phyloP scores from a whole-genome alignment of 2,329 filamentous ascomycete genomes.

The Verticillium zaregamsianum region DNA sequence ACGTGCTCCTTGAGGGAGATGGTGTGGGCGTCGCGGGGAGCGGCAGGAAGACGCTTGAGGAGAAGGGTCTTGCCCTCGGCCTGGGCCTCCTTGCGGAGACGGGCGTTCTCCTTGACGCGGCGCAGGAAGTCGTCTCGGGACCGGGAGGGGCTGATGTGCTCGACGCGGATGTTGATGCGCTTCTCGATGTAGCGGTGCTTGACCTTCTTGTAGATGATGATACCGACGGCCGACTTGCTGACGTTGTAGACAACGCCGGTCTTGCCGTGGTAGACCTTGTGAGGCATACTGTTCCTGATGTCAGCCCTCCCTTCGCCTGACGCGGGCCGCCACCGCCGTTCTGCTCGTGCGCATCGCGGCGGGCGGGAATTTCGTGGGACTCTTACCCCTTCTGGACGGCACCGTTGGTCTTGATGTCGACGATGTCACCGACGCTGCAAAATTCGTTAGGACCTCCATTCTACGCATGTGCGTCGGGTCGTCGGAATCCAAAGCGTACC shows the following conservation, averaged over 20 bases:
- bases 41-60: conserved; percentile 84
- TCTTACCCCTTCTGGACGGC: conserved; percentile 94
- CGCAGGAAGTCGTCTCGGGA: conserved; percentile 95
- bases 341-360: background rate
- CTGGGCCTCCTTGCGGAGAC: conserved; percentile 90
- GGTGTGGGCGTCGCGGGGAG: conserved; percentile 75
- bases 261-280: conserved; percentile 99
- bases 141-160: conserved; percentile 93
- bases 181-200: conserved; percentile 99
- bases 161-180: conserved; percentile 97
- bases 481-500: conserved; percentile 38
- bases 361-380: conserved; percentile 12
- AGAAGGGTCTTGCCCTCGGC: conserved; percentile 79
- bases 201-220: conserved; percentile 99
- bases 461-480: background rate
- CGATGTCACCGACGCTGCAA: conserved; percentile 88
- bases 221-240: conserved; percentile 93
- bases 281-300: conserved; percentile 71
- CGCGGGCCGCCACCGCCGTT: background rate
- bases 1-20: conserved; percentile 77
- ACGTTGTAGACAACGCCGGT: conserved; percentile 99
- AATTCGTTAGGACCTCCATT: conserved; percentile 35
- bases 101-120: conserved; percentile 95
- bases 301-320: conserved; percentile 20
- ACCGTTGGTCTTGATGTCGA: conserved; percentile 98